A percentile compares a stretch with the other conserved stretches of the same genome.
Evolutionary conservation across 2,329 filamentous ascomycete species (phyloP).

Genomic region (Colletotrichum tamarilloi): DNA sequence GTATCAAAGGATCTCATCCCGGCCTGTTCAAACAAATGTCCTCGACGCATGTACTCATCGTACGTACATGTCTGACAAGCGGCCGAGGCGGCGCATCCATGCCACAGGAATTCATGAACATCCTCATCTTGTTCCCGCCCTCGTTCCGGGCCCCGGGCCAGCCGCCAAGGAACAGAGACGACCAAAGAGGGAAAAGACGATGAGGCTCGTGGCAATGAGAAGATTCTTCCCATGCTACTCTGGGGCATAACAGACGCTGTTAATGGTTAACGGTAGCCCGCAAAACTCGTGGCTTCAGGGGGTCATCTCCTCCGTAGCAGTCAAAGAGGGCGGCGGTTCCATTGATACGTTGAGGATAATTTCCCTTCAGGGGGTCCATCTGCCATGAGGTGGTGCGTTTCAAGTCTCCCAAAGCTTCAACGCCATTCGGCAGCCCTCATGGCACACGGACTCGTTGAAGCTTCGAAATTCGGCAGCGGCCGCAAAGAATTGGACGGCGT

Average conservation of each 20-base stretch:
- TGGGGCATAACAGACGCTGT: neutral
- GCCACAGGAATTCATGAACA: slow-evolving; percentile 20
- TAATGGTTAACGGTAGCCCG: neutral
- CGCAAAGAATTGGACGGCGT: slow-evolving; percentile 13
- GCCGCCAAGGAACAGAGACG: neutral
- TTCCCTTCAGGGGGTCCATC: slow-evolving; percentile 25
- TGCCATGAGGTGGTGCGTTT: slow-evolving; percentile 36
- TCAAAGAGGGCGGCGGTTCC: slow-evolving; percentile 22
- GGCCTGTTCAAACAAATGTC: neutral
- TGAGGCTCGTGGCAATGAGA: slow-evolving; percentile 14
- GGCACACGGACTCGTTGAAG: slow-evolving; percentile 22
- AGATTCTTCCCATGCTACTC: neutral
- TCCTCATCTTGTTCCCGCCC: slow-evolving; percentile 17
- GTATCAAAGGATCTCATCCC: neutral
- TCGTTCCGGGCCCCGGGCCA: slow-evolving; percentile 6
- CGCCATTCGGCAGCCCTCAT: slow-evolving; percentile 16
- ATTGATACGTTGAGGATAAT: slow-evolving; percentile 19
- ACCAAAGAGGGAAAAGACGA: neutral
- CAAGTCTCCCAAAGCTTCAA: slow-evolving; percentile 29
- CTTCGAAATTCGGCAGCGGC: slow-evolving; percentile 17
- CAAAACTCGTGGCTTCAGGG: slow-evolving; percentile 5
- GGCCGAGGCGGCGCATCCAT: neutral
- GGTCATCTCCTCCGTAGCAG: slow-evolving; percentile 19
- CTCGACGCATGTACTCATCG: slow-evolving; percentile 1
- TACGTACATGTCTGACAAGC: slow-evolving; percentile 19